Evolutionary conservation across 768 basidiomycete species (phyloP).

Genomic region (Amylocystis lapponica): DNA sequence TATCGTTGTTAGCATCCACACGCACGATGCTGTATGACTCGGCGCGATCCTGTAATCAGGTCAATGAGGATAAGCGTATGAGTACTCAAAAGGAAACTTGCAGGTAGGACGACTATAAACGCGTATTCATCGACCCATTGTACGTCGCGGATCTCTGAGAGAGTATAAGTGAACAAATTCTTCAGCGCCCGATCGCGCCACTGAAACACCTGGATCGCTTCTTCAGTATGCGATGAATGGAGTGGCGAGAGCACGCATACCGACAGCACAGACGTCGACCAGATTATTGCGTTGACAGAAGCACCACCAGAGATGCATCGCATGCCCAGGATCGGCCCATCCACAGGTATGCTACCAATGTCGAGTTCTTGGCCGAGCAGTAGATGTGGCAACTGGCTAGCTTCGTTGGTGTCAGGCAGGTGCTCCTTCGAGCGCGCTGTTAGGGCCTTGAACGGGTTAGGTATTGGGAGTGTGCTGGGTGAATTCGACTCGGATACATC

Average conservation of each 20-base stretch:
- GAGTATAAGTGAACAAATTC: not conserved
- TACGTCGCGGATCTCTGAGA: slow-evolving; percentile 9
- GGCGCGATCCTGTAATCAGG: slow-evolving; percentile 14
- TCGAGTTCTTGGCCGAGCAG: slow-evolving; percentile 28
- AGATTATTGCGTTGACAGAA: slow-evolving; percentile 25
- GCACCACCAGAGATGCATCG: slow-evolving; percentile 28
- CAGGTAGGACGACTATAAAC: slow-evolving; percentile 14
- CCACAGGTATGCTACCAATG: slow-evolving; percentile 28
- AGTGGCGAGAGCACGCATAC: too few species aligned
- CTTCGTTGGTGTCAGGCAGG: slow-evolving; percentile 21
- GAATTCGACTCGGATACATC: slow-evolving; percentile 26
- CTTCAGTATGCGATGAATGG: not conserved
- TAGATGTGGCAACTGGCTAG: slow-evolving; percentile 21
- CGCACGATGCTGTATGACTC: slow-evolving; percentile 11
- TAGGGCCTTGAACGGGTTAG: slow-evolving; percentile 60
- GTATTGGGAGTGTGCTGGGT: slow-evolving; percentile 36
- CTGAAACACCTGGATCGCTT: not conserved
- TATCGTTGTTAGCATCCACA: slow-evolving; percentile 18
- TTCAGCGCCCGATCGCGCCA: not conserved
- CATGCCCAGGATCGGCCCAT: slow-evolving; percentile 21
- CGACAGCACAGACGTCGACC: slow-evolving; percentile 17
- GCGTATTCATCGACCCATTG: slow-evolving; percentile 12
- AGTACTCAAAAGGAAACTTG: slow-evolving; percentile 1
- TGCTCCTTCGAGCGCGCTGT: slow-evolving; percentile 46
- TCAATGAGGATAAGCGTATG: not conserved